These are phyloP conservation scores for Phoma sp. DNA, from an alignment of 2,329 filamentous ascomycete species.

Conservation along the genomic window DNA sequence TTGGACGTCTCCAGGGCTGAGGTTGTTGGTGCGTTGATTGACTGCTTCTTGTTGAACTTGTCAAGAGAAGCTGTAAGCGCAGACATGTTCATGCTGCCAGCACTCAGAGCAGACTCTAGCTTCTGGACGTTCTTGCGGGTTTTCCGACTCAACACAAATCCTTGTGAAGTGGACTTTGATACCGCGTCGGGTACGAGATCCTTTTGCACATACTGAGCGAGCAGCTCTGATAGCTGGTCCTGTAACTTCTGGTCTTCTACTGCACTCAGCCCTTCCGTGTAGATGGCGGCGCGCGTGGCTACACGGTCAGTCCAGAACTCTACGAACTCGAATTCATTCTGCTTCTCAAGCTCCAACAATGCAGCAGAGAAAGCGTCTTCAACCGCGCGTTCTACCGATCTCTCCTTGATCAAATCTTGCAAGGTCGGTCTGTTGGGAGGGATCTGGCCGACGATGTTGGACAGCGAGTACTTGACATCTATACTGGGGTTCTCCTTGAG, in stretches of 20 bases:
- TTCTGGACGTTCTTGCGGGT: slow-evolving; percentile 40
- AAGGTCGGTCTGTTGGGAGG: slow-evolving; percentile 16
- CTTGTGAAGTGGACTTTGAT: slow-evolving; percentile 39
- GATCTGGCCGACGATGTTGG: slow-evolving; percentile 22
- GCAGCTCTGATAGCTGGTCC: slow-evolving; percentile 43
- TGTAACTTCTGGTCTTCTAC: slow-evolving; percentile 41
- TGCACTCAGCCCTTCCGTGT: slow-evolving; percentile 31
- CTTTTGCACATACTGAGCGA: slow-evolving; percentile 37
- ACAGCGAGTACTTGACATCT: slow-evolving; percentile 33
- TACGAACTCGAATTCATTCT: slow-evolving; percentile 39
- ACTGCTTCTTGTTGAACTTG: slow-evolving; percentile 46
- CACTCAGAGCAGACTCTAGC: slow-evolving; percentile 31
- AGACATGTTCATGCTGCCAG: slow-evolving; percentile 19
- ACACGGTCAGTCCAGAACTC: slow-evolving; percentile 44
- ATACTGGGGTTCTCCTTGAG: slow-evolving; percentile 25
- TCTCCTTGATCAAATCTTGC: slow-evolving; percentile 25
- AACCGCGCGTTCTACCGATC: slow-evolving; percentile 24
- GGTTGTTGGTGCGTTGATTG: slow-evolving; percentile 18
- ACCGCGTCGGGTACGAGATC: slow-evolving; percentile 45
- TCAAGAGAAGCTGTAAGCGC: slow-evolving; percentile 28
- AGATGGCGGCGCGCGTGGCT: slow-evolving; percentile 30
- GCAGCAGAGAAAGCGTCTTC: slow-evolving; percentile 34
- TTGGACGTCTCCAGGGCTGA: slow-evolving; percentile 28
- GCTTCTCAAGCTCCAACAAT: slow-evolving; percentile 35
- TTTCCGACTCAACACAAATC: slow-evolving; percentile 39